phyloP scores from a whole-genome alignment of 352 stramenopile genomes.

The Halophytophthora polymorphica region DNA sequence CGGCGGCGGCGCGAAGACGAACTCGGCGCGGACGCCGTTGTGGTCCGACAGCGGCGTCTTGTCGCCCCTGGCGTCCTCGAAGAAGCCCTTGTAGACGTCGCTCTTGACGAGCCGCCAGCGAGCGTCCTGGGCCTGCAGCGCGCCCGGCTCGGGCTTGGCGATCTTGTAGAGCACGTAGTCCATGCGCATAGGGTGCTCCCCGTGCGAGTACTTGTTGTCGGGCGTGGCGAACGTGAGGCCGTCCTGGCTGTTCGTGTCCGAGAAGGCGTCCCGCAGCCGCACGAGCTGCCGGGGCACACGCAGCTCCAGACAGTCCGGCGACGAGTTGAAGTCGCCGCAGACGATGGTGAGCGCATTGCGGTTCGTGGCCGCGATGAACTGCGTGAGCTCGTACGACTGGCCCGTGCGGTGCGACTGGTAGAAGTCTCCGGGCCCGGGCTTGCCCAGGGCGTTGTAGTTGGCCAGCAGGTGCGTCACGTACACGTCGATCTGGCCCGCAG shows the following conservation, averaged over 20 bases:
- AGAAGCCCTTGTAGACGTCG: constrained; percentile 78
- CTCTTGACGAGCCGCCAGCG: constrained; percentile 54
- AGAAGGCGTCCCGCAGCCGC: constrained; percentile 63
- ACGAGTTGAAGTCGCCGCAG: constrained; percentile 82
- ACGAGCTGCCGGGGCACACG: constrained; percentile 50
- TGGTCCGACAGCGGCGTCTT: constrained; percentile 74
- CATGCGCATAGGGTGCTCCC: constrained; percentile 83
- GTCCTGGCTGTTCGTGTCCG: constrained; percentile 59
- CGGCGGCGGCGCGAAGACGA: constrained; percentile 39
- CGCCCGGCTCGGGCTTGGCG: constrained; percentile 5
- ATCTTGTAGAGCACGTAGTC: constrained; percentile 83
- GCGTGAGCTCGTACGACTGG: constrained; percentile 72
- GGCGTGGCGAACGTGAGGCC: constrained; percentile 71
- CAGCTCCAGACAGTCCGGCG: constrained; percentile 68
- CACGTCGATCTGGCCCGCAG: constrained; percentile 58
- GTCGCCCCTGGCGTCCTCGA: constrained; percentile 56
- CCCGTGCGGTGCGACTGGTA: constrained; percentile 65
- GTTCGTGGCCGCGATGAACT: constrained; percentile 62
- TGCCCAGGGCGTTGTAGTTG: constrained; percentile 76
- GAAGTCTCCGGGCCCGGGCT: constrained; percentile 57
- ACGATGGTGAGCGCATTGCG: constrained; percentile 57
- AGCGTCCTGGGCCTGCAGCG: constrained; percentile 1
- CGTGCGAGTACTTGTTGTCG: constrained; percentile 81
- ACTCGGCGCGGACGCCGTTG: constrained; percentile 71
- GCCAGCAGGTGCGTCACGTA: constrained; percentile 78